Evolutionary conservation across 495 filamentous ascomycete species (phyloP), one percentile per base, ranked within the genome.

Genomic region (Aspergillus kassunensis): DNA sequence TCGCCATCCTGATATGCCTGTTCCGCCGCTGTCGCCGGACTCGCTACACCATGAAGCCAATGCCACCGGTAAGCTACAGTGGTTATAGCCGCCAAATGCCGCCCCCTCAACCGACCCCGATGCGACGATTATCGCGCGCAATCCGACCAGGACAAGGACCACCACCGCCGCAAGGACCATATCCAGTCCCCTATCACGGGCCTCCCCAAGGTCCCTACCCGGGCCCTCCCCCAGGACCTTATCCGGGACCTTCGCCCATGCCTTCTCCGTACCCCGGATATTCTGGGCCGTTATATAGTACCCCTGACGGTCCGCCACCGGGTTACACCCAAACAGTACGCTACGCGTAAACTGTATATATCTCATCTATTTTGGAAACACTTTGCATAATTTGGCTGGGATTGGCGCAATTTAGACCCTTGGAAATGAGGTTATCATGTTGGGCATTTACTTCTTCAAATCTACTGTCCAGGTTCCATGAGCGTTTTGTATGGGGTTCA

Each of bases 1-100:
- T 92, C 16, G 71, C 75, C 4, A 62, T 91, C 21, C 47, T 82
- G 20, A 74, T 71, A 51, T 90, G 87, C 61, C 74, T 80, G 54
- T 68, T 75, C 42, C 76, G 70, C 41, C 74, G 77, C 20, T 86
- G 80, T 57, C 70, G 82, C 20, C 70, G 75, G 3, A 43, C 64
- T 16, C 64, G 64, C 19, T 61, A 60, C 33, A 49, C 59, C 27
- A 48, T 55, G 42, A 69, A 68, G 44, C 55, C 61, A 11, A 39
- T 55, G 3, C 62, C 65, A 21, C 63, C 65, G 12, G 44, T 42
- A 8, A 47, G 53, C 31, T 63, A 68, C n/a, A 53, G 53, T 19
- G 43, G 29, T 12, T 68, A 55, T 53, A 39, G 43, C 15, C 59
- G 59, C 10, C 61, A 59, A 11, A 59, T 59, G 49, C 60, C 62